phyloP scores from a whole-genome alignment of 78 protist species.

The Dictyostelium brefeldianum region DNA sequence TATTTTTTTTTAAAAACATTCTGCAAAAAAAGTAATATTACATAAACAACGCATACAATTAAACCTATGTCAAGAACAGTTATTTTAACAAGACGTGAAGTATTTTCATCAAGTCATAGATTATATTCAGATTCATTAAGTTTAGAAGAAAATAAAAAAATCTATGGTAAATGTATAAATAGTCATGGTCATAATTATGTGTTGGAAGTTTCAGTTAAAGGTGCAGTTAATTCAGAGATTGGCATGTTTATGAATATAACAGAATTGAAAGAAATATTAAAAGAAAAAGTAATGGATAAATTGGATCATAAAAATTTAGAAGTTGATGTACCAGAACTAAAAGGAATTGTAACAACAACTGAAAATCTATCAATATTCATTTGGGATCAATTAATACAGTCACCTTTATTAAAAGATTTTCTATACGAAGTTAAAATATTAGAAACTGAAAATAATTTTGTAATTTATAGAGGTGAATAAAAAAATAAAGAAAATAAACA shows the following conservation, averaged over 20 bases:
- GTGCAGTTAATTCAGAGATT: conserved; percentile 42
- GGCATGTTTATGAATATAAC: conserved; percentile 87
- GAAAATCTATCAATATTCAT: conserved; percentile 82
- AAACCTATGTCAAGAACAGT: conserved; percentile 23
- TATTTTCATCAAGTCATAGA: conserved; percentile 83
- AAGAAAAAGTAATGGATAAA: conserved; percentile 59
- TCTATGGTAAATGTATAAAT: conserved; percentile 87
- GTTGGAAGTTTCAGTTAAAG: conserved; percentile 81
- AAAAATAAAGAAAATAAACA: background rate
- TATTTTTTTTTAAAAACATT: background rate
- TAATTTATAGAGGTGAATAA: conserved; percentile 76
- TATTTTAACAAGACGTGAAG: conserved; percentile 75
- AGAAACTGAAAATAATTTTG: conserved; percentile 84
- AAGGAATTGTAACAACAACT: conserved; percentile 75
- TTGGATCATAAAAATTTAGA: conserved; percentile 86
- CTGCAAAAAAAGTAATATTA: background rate
- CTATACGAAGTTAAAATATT: conserved; percentile 73
- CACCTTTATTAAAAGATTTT: background rate
- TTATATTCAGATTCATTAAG: conserved; percentile 56
- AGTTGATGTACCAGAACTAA: conserved; percentile 66
- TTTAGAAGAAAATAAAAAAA: conserved; percentile 66
- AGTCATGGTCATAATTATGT: conserved; percentile 87
- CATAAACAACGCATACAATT: background rate
- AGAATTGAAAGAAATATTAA: conserved; percentile 63
- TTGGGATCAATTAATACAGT: conserved; percentile 29